Percentiles rank a stretch among this genome's conserved stretches.
These are phyloP conservation scores for Sarcocystis neurona DNA, from an alignment of 169 alveolate genomes.

Conservation along the genomic window DNA sequence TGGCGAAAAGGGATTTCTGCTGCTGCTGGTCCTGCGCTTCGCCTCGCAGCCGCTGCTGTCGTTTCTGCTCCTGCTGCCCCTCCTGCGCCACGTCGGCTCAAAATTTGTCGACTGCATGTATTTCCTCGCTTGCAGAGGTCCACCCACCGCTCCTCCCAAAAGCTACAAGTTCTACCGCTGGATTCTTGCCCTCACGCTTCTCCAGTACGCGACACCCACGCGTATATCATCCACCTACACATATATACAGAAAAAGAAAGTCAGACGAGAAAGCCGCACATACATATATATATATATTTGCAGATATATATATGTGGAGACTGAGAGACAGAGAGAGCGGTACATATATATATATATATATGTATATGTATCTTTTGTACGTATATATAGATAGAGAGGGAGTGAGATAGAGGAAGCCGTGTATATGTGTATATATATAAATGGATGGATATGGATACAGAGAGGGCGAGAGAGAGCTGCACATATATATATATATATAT, in stretches of 20 bases:
- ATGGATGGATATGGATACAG: too few species aligned
- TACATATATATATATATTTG: background rate
- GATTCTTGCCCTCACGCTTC: conserved; percentile 5
- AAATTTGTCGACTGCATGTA: background rate
- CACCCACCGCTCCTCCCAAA: background rate
- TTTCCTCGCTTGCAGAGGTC: background rate
- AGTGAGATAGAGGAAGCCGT: too few species aligned
- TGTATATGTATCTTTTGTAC: too few species aligned
- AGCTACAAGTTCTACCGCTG: conserved; percentile 39
- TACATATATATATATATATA: too few species aligned
- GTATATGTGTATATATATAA: too few species aligned
- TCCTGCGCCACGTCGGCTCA: conserved; percentile 26
- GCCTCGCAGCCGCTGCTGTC: conserved; percentile 36
- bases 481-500: too few species aligned
- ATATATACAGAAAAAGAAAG: background rate
- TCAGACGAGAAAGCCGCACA: background rate
- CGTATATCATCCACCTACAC: background rate
- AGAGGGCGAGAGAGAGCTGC: too few species aligned
- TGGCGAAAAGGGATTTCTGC: conserved; percentile 13
- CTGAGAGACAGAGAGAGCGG: too few species aligned
- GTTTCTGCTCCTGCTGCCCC: conserved; percentile 38
- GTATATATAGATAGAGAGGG: too few species aligned
- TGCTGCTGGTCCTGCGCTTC: conserved; percentile 32
- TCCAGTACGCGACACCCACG: background rate
- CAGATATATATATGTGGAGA: too few species aligned